Conservation (phyloP, 2,329 filamentous ascomycete genomes). For the Diaporthe humulicola region DNA sequence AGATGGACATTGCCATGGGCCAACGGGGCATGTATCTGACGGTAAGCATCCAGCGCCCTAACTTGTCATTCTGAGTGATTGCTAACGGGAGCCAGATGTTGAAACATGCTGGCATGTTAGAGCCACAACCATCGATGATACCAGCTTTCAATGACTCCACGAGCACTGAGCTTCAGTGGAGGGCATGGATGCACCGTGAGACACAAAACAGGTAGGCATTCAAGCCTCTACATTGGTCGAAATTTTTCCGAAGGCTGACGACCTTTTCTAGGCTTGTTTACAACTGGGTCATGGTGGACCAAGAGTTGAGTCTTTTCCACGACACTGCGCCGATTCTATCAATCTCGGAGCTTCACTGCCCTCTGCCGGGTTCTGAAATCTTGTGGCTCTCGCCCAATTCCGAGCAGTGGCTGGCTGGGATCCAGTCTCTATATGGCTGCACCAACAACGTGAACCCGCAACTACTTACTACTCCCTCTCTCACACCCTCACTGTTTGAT, state of each 20-base stretch:
- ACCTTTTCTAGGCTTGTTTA: conserved; percentile 70
- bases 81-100: conserved; percentile 67
- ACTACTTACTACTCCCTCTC: conserved; percentile 61
- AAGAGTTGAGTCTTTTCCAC: conserved; percentile 77
- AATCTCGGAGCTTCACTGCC: conserved; percentile 74
- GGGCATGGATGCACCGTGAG: conserved; percentile 75
- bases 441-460: conserved; percentile 63
- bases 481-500: conserved; percentile 71
- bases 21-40: conserved; percentile 80
- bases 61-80: background rate
- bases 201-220: conserved; percentile 70
- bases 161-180: conserved; percentile 68
- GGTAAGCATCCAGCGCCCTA: conserved; percentile 46
- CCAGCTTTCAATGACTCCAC: conserved; percentile 58
- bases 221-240: background rate
- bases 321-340: conserved; percentile 74
- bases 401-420: conserved; percentile 69
- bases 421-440: conserved; percentile 71
- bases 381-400: conserved; percentile 74
- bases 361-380: conserved; percentile 72
- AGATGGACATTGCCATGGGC: conserved; percentile 83
- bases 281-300: conserved; percentile 81
- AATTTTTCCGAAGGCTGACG: background rate
- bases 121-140: conserved; percentile 61
- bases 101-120: conserved; percentile 76